phyloP scores from a whole-genome alignment of 768 basidiomycete species.

The Mycena alexandri region DNA sequence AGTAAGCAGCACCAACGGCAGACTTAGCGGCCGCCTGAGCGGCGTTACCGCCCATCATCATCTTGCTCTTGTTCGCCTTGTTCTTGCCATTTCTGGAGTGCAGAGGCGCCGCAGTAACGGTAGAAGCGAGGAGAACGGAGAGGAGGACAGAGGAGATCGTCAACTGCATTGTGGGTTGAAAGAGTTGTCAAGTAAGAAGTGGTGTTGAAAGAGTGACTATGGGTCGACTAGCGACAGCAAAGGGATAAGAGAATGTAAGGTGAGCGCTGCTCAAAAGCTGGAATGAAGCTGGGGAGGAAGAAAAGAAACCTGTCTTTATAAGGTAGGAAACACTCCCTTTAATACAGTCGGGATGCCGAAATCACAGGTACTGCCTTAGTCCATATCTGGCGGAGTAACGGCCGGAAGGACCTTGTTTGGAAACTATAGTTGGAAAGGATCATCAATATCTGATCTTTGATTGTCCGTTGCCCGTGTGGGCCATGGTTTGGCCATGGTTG shows the following conservation, averaged over 20 bases:
- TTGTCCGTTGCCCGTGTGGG: slow-evolving; percentile 24
- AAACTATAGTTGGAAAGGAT: too few relatives aligned
- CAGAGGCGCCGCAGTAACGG: slow-evolving; percentile 33
- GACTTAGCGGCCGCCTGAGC: slow-evolving; percentile 4
- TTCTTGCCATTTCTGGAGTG: slow-evolving; percentile 16
- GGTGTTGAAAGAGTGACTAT: slow-evolving; percentile 35
- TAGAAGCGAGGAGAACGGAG: slow-evolving; percentile 37
- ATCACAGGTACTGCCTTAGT: too few relatives aligned
- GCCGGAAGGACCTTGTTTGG: too few relatives aligned
- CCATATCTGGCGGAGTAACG: too few relatives aligned
- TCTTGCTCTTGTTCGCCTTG: slow-evolving; percentile 20
- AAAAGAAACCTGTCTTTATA: slow-evolving; percentile 26
- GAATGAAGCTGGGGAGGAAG: slow-evolving; percentile 29
- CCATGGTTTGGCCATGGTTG: too few relatives aligned
- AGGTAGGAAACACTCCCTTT: neutral
- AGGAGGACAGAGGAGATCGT: slow-evolving; percentile 38
- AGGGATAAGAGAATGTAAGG: slow-evolving; percentile 35
- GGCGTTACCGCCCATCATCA: slow-evolving; percentile 28
- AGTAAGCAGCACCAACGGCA: slow-evolving; percentile 48
- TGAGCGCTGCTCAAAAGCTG: slow-evolving; percentile 36
- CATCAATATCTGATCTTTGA: slow-evolving; percentile 2
- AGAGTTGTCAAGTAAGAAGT: slow-evolving; percentile 18
- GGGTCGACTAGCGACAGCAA: slow-evolving; percentile 34
- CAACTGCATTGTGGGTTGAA: slow-evolving; percentile 36
- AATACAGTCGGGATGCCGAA: slow-evolving; percentile 10